Conservation (phyloP, 495 filamentous ascomycete species). For the Xylaria grammica region DNA sequence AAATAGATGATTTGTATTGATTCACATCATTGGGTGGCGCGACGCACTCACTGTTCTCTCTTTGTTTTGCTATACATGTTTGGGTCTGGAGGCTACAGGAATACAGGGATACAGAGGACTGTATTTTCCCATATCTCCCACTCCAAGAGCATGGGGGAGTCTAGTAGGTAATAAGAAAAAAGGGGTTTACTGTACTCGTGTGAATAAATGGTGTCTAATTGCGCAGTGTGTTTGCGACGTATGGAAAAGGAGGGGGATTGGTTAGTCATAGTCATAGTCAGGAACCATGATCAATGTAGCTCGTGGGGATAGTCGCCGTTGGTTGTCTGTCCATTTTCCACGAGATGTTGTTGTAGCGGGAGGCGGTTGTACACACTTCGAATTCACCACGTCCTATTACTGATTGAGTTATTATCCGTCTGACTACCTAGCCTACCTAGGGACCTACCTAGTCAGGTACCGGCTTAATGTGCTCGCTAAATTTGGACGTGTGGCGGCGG, state of each 20-base stretch:
- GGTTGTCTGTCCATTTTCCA: too few species aligned
- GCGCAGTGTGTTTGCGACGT: neutral
- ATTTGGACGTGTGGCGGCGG: neutral
- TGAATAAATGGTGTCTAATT: neutral
- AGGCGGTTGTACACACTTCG: too few species aligned
- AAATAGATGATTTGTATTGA: conserved; percentile 11
- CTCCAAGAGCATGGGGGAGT: neutral
- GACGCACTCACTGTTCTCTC: neutral
- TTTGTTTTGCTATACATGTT: conserved; percentile 1
- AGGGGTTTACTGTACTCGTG: neutral
- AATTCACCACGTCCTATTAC: too few species aligned
- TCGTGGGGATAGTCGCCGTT: neutral
- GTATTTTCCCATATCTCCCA: neutral
- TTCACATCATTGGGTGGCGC: conserved; percentile 6
- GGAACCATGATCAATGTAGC: too few species aligned
- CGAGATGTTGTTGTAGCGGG: too few species aligned
- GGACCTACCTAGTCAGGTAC: too few species aligned
- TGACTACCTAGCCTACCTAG: neutral
- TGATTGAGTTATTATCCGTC: neutral
- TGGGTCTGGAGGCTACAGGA: neutral
- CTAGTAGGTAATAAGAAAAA: conserved; percentile 11
- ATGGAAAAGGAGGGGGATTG: too few species aligned
- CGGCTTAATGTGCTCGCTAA: neutral
- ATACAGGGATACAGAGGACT: conserved; percentile 5
- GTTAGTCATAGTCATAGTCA: too few species aligned